Base-by-base conservation (phyloP, 106 monocot species). In the Dendrobium catenatum region DNA sequence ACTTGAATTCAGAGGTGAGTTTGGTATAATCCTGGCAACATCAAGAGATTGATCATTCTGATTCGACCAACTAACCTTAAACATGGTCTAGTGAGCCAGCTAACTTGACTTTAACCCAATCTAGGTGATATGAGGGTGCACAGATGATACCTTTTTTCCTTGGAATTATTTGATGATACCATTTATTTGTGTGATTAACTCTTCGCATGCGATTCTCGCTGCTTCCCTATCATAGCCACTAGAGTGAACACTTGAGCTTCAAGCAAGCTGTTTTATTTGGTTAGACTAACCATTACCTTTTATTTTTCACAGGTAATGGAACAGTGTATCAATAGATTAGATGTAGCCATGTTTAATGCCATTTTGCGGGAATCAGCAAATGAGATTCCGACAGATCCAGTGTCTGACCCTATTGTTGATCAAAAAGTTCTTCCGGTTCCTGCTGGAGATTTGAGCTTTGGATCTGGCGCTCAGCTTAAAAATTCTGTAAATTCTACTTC, bases 321-420 rank as follows among this genome's bases (percentile, higher is more conserved):
- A 75, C 88, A 99, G 55, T 95, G 95, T 80, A 88, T 95, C 24
- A 82, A 88, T 13, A 88, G 97, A 86, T 84, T 98, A 75, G 97
- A 98, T 85, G 88, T 94, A 78, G 97, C 97, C 29, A 98, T 98
- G 97, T 98, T 98, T 80, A 99, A 99, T 85, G 98, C 98, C n/a
- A 95, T 99, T 82, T 84, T 99, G 54, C 95, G 98, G 74, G 98
- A 99, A 85, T 99, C 98, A 55, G 95, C 86, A 68, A 85, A 83
- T 84, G 92, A 95, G 54, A 93, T 95, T 61, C 98, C 98, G 64
- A 93, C 95, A 3, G 95, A 99, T 91, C 98, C 98, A 61, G 86
- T 99, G 10, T 99, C 98, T 66, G 98, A 99, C 88, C 95, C 98
- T 13, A 93, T 99, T 80, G 83, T 93, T 33, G 95, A 99, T 83